Percentiles rank a stretch among this genome's conserved stretches.
These are phyloP conservation scores for Meyerozyma elateridarum DNA, from an alignment of 1,139 yeast species.

Conservation along the genomic window DNA sequence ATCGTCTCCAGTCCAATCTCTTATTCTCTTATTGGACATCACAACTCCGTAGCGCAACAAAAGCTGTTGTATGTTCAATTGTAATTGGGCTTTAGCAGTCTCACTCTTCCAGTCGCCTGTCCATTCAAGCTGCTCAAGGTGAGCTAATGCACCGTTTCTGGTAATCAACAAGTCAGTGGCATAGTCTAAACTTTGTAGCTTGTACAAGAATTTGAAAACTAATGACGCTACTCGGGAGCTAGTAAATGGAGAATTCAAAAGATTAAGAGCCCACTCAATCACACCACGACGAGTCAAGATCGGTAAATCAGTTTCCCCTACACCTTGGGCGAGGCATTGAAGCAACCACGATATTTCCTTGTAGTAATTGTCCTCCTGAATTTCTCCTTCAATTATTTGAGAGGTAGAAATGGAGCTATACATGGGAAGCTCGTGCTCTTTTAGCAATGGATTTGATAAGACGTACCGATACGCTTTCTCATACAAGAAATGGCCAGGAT, in stretches of 20 bases:
- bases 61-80: conserved; percentile 43
- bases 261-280: conserved; percentile 63
- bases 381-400: conserved; percentile 26
- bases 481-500: conserved; percentile 70
- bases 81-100: conserved; percentile 20
- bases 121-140: conserved; percentile 36
- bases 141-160: conserved; percentile 54
- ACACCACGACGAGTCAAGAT: conserved; percentile 41
- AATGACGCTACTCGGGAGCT: conserved; percentile 34
- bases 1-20: conserved; percentile 59
- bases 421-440: conserved; percentile 61
- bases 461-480: conserved; percentile 64
- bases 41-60: conserved; percentile 41
- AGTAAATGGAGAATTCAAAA: conserved; percentile 47
- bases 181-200: conserved; percentile 49
- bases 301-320: background rate
- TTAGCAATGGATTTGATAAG: conserved; percentile 51
- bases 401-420: conserved; percentile 41
- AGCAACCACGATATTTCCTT: conserved; percentile 68
- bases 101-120: conserved; percentile 10
- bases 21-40: conserved; percentile 47
- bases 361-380: conserved; percentile 49
- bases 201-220: conserved; percentile 41
- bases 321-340: conserved; percentile 40
- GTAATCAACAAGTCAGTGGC: conserved; percentile 63